phyloP scores from a whole-genome alignment of 306 rosid species.

The Sesbania bispinosa region DNA sequence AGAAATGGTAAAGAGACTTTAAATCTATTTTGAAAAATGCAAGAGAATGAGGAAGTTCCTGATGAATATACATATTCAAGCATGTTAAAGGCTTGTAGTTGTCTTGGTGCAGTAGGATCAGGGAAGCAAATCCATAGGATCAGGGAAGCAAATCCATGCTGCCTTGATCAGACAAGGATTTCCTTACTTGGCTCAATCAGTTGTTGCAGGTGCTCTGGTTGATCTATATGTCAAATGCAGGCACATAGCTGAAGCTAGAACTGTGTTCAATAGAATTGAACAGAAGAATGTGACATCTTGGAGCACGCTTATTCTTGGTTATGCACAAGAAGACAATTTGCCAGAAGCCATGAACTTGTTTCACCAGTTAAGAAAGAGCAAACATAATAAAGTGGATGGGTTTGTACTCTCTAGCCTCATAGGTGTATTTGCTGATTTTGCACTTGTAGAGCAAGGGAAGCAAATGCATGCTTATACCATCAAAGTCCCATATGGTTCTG shows the following conservation, averaged over 20 bases:
- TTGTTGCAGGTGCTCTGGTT: constrained; percentile 51
- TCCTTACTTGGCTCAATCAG: constrained; percentile 32
- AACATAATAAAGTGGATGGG: constrained; percentile 44
- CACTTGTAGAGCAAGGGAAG: constrained; percentile 59
- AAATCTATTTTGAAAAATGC: constrained; percentile 44
- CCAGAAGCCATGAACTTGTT: constrained; percentile 54
- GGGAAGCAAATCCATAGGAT: constrained; percentile 54
- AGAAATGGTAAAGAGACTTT: constrained; percentile 49
- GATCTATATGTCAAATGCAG: constrained; percentile 57
- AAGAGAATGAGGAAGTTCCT: constrained; percentile 41
- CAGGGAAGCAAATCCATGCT: constrained; percentile 60
- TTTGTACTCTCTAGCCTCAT: constrained; percentile 57
- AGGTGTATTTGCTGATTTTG: constrained; percentile 61
- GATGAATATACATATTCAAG: constrained; percentile 60
- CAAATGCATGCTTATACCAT: constrained; percentile 58
- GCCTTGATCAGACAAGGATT: constrained; percentile 47
- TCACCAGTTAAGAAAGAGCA: constrained; percentile 45
- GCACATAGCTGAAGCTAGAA: constrained; percentile 44
- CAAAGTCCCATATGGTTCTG: constrained; percentile 55
- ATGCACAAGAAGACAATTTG: constrained; percentile 55
- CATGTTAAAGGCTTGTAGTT: constrained; percentile 54
- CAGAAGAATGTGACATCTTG: constrained; percentile 48
- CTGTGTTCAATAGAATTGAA: constrained; percentile 46
- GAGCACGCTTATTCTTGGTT: constrained; percentile 60
- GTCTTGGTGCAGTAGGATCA: constrained; percentile 39